These are phyloP conservation scores for Suillus clintonianus DNA, from an alignment of 768 basidiomycete species.

Conservation along the genomic window DNA sequence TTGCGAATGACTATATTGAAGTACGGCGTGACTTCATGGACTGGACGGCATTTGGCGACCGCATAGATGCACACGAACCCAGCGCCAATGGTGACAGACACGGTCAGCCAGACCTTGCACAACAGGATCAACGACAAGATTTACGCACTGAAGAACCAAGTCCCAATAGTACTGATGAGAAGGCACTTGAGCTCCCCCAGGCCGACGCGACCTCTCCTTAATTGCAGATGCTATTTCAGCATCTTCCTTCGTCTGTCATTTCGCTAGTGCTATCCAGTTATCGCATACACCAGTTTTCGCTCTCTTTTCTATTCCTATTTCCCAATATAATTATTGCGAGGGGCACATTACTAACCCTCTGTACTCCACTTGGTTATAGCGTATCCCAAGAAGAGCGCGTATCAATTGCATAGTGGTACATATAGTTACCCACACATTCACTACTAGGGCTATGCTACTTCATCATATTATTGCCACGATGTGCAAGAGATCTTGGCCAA, in stretches of 20 bases:
- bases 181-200: not conserved
- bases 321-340: too few species aligned
- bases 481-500: too few species aligned
- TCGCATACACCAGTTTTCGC: not conserved
- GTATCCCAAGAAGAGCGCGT: too few species aligned
- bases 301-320: not conserved
- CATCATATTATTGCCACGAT: too few species aligned
- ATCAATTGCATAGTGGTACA: too few species aligned
- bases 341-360: too few species aligned
- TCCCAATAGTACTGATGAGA: not conserved
- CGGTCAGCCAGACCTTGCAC: slow-evolving; percentile 33
- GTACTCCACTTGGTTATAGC: too few species aligned
- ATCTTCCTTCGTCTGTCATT: not conserved
- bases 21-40: slow-evolving; percentile 66
- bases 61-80: slow-evolving; percentile 8
- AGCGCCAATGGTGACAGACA: slow-evolving; percentile 38
- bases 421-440: too few species aligned
- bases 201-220: not conserved
- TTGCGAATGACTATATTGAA: slow-evolving; percentile 70
- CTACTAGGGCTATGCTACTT: too few species aligned
- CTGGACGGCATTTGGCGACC: slow-evolving; percentile 40
- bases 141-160: slow-evolving; percentile 13
- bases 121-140: slow-evolving; percentile 3
- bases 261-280: too few species aligned
- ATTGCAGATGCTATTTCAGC: not conserved